A percentile compares a stretch with the other conserved stretches of the same genome.
Evolutionary conservation across 768 basidiomycete genomes (phyloP).

Genomic region (Dentipellis fragilis): DNA sequence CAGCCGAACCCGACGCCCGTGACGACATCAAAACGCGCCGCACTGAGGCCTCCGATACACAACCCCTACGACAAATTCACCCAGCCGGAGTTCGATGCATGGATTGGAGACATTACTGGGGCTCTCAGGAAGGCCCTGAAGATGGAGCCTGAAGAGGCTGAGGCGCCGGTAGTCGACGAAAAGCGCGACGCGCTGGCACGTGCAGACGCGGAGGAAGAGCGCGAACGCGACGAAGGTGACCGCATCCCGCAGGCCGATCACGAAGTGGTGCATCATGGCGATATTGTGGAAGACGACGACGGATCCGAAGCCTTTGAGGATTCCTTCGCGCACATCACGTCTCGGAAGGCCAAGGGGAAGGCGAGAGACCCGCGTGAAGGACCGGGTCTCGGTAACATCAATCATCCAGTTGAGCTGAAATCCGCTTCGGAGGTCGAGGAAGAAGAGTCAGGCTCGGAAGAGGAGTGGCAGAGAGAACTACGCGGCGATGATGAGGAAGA

Average conservation of each 20-base stretch:
- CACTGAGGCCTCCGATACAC: conserved; percentile 39
- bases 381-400: conserved; percentile 34
- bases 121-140: conserved; percentile 44
- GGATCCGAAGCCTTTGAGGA: conserved; percentile 29
- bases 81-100: conserved; percentile 57
- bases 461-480: conserved; percentile 20
- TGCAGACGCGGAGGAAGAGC: background rate
- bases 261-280: background rate
- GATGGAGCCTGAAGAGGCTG: conserved; percentile 9
- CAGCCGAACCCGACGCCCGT: conserved; percentile 3
- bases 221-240: background rate
- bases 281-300: conserved; percentile 21
- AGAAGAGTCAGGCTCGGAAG: conserved; percentile 16
- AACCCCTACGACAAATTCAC: conserved; percentile 73
- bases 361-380: conserved; percentile 52
- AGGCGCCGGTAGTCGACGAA: conserved; percentile 15
- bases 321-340: conserved; percentile 44
- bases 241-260: background rate
- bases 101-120: conserved; percentile 55
- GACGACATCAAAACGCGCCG: background rate
- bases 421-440: conserved; percentile 22
- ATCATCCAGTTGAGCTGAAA: conserved; percentile 37
- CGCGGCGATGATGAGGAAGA: conserved; percentile 18
- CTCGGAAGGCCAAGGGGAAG: conserved; percentile 41
- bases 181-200: background rate